phyloP scores from a whole-genome alignment of 2,329 filamentous ascomycete genomes.

The Cordyceps cateniannulata region DNA sequence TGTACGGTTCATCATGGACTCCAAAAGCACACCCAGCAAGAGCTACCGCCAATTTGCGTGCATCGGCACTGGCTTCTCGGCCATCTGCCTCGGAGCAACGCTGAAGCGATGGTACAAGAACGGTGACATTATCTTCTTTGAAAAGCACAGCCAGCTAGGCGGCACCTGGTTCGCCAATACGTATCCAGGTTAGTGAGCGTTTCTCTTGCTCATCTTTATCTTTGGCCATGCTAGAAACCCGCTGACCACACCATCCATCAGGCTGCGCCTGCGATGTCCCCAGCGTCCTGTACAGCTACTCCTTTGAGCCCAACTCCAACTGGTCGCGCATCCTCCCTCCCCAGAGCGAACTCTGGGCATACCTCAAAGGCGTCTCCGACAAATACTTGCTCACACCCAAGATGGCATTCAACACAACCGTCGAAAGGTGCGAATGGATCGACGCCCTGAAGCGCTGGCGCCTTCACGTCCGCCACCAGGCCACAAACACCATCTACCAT shows the following conservation, averaged over 20 bases:
- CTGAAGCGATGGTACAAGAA: slow-evolving; percentile 50
- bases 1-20: slow-evolving; percentile 12
- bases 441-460: slow-evolving; percentile 28
- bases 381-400: slow-evolving; percentile 34
- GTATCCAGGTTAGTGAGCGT: slow-evolving; percentile 43
- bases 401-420: slow-evolving; percentile 31
- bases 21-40: slow-evolving; percentile 3
- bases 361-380: slow-evolving; percentile 46
- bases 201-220: not conserved
- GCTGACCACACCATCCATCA: slow-evolving; percentile 7
- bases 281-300: slow-evolving; percentile 53
- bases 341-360: slow-evolving; percentile 48
- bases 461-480: slow-evolving; percentile 21
- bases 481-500: slow-evolving; percentile 16
- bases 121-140: slow-evolving; percentile 54
- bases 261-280: slow-evolving; percentile 50
- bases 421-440: slow-evolving; percentile 32
- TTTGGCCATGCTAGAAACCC: not conserved
- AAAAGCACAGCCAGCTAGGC: slow-evolving; percentile 48
- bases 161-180: slow-evolving; percentile 59
- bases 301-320: slow-evolving; percentile 52
- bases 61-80: slow-evolving; percentile 56
- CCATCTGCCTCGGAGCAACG: slow-evolving; percentile 53
- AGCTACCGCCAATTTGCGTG: slow-evolving; percentile 33
- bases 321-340: slow-evolving; percentile 54